A percentile compares a stretch with the other conserved stretches of the same genome.
Evolutionary conservation across 805 yeast genomes (phyloP).

Genomic region (Hanseniaspora lachancei): DNA sequence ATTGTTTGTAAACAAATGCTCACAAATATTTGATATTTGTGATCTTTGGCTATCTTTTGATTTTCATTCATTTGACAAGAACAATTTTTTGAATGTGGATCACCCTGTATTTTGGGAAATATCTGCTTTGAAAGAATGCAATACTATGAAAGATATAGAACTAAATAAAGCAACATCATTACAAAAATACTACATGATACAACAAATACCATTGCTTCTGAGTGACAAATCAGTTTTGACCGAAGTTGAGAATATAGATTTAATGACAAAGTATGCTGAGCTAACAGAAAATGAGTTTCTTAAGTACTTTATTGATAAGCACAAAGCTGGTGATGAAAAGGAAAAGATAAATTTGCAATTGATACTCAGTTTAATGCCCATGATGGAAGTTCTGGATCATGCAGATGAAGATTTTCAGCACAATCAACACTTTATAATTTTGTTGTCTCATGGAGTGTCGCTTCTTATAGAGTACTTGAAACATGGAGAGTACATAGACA

Average conservation of each 20-base stretch:
- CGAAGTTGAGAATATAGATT: neutral
- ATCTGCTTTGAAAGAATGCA: neutral
- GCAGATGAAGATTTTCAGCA: constrained; percentile 22
- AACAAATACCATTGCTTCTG: neutral
- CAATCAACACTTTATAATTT: constrained; percentile 16
- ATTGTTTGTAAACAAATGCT: neutral
- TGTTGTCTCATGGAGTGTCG: constrained; percentile 1
- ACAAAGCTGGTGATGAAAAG: neutral
- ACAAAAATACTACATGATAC: neutral
- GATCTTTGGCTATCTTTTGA: constrained; percentile 10
- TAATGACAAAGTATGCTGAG: neutral
- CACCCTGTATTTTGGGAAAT: constrained; percentile 2
- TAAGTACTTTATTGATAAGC: neutral
- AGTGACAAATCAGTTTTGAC: neutral
- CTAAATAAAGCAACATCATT: neutral
- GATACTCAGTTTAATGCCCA: constrained; percentile 14
- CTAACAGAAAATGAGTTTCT: constrained; percentile 5
- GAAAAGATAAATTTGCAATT: neutral
- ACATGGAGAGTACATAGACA: neutral
- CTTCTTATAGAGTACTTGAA: neutral
- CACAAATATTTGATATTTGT: constrained; percentile 2
- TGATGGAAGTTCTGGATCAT: constrained; percentile 27
- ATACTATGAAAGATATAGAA: neutral
- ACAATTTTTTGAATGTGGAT: neutral
- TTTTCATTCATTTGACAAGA: neutral